Conservation (phyloP, 768 basidiomycete genomes). For the Pholiota conissans region DNA sequence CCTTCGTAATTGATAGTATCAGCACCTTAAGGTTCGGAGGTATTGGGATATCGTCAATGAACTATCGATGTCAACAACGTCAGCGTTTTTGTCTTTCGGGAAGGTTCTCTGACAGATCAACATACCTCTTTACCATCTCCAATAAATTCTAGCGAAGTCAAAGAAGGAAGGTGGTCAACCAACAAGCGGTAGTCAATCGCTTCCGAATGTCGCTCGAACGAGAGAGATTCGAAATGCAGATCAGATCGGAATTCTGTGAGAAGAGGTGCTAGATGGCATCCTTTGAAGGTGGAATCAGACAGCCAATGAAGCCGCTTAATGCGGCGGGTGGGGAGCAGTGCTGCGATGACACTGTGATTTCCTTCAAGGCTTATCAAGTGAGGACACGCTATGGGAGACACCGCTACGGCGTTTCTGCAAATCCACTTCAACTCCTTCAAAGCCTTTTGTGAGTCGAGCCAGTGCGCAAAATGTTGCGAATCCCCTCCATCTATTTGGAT, state of each 20-base stretch:
- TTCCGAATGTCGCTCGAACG: not conserved
- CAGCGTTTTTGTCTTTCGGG: not conserved
- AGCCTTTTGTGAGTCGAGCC: not conserved
- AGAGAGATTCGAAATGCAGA: not conserved
- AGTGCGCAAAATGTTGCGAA: not conserved
- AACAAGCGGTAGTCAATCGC: not conserved
- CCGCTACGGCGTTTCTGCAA: not conserved
- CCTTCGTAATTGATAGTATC: not conserved
- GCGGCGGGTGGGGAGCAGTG: not conserved
- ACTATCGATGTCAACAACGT: not conserved
- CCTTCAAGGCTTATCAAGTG: not conserved
- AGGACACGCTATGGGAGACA: not conserved
- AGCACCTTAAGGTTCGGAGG: not conserved
- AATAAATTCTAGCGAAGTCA: not conserved
- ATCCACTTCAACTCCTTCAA: slow-evolving; percentile 2
- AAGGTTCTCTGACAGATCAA: not conserved
- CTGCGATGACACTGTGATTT: not conserved
- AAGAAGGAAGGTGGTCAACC: not conserved
- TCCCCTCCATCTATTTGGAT: not conserved
- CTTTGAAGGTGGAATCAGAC: not conserved
- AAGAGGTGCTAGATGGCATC: not conserved
- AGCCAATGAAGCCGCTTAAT: slow-evolving; percentile 2
- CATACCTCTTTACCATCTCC: not conserved
- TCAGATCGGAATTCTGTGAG: not conserved
- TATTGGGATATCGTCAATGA: not conserved